These are phyloP conservation scores for Laguncularia racemosa DNA, from an alignment of 345 rosid species.

Conservation along the genomic window DNA sequence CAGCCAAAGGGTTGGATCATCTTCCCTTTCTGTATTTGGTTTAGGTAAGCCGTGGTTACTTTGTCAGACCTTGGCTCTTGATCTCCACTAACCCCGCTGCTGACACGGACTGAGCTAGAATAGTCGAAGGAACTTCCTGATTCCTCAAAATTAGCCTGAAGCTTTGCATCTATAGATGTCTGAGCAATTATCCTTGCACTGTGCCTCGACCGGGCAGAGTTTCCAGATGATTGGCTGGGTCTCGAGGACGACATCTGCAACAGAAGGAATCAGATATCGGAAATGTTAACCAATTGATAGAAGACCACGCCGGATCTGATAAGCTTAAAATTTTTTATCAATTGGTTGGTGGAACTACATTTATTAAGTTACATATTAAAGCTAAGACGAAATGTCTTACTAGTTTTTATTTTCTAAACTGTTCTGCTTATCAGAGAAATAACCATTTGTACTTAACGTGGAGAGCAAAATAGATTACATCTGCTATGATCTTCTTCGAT, in stretches of 20 bases:
- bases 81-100: constrained; percentile 27
- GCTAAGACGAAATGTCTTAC: too few relatives aligned
- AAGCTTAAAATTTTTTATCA: too few relatives aligned
- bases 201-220: constrained; percentile 66
- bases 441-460: too few relatives aligned
- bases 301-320: too few relatives aligned
- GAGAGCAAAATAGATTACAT: too few relatives aligned
- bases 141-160: constrained; percentile 84
- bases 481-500: too few relatives aligned
- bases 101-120: constrained; percentile 69
- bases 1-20: constrained; percentile 94
- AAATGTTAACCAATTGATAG: too few relatives aligned
- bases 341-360: too few relatives aligned
- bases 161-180: constrained; percentile 86
- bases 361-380: too few relatives aligned
- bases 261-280: too few relatives aligned
- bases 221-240: constrained; percentile 65
- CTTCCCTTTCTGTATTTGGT: constrained; percentile 95
- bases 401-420: too few relatives aligned
- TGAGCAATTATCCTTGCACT: constrained; percentile 84
- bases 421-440: too few relatives aligned
- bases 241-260: constrained; percentile 71
- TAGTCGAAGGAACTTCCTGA: constrained; percentile 90
- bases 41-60: constrained; percentile 84
- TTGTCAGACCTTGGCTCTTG: constrained; percentile 68